Conservation (phyloP, 1,139 yeast species). For the Neolecta irregularis region DNA sequence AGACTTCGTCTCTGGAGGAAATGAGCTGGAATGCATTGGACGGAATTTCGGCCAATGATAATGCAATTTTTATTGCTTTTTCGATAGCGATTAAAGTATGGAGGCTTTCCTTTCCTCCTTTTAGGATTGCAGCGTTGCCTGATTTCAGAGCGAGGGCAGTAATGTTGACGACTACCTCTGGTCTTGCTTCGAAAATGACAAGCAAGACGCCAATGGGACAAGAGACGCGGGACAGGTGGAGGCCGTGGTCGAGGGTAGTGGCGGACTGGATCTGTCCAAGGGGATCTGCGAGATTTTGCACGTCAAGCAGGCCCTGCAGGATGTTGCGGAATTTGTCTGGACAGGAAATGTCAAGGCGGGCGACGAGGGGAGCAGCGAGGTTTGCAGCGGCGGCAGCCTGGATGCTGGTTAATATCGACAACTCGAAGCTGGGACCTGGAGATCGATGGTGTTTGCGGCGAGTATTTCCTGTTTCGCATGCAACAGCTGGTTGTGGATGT, state of each 20-base stretch:
- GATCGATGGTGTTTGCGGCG: conserved; percentile 57
- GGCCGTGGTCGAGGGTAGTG: conserved; percentile 69
- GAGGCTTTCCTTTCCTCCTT: conserved; percentile 89
- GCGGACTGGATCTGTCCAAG: conserved; percentile 75
- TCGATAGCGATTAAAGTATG: conserved; percentile 79
- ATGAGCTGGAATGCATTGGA: conserved; percentile 69
- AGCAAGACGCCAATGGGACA: conserved; percentile 90
- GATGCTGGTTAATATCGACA: too few species aligned
- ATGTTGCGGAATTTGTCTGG: conserved; percentile 81
- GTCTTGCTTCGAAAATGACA: conserved; percentile 90
- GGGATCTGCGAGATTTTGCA: conserved; percentile 76
- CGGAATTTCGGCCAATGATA: conserved; percentile 55
- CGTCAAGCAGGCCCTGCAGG: conserved; percentile 90
- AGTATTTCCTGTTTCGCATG: conserved; percentile 46
- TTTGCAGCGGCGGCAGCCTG: conserved; percentile 22
- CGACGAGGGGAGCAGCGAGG: conserved; percentile 54
- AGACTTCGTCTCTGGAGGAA: conserved; percentile 76
- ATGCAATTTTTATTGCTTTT: conserved; percentile 45
- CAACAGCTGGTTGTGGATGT: conserved; percentile 53
- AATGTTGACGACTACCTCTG: conserved; percentile 96
- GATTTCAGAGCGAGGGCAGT: conserved; percentile 91
- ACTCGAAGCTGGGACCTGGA: conserved; percentile 43
- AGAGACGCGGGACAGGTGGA: conserved; percentile 64
- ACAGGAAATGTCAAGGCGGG: conserved; percentile 65
- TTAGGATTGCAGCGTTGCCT: conserved; percentile 71